Evolutionary conservation across 169 alveolate genomes (phyloP).

Genomic region (Besnoitia besnoiti): DNA sequence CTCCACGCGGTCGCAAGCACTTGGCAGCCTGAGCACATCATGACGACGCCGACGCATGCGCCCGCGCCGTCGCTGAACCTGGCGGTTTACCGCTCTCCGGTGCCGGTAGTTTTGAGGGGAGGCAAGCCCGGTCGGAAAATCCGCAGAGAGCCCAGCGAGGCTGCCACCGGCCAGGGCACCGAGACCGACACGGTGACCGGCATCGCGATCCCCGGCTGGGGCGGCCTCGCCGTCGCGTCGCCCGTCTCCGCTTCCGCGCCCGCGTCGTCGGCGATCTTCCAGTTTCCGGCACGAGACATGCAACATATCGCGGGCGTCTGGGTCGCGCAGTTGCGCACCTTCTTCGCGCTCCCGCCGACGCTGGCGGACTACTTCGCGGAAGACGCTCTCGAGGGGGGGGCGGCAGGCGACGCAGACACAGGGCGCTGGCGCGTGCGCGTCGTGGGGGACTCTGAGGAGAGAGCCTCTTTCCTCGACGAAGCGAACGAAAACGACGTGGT

Average conservation of each 20-base stretch:
- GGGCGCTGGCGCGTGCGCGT: neutral
- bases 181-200: neutral
- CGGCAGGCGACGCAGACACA: neutral
- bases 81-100: conserved; percentile 5
- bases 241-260: neutral
- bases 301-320: neutral
- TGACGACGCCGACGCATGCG: neutral
- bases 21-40: conserved; percentile 42
- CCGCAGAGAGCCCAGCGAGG: neutral
- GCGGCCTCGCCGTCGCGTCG: neutral
- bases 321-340: conserved; percentile 27
- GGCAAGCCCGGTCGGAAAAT: neutral
- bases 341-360: conserved; percentile 6
- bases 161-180: neutral
- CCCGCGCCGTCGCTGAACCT: conserved; percentile 5
- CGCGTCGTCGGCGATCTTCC: neutral
- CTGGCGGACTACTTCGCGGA: conserved; percentile 14
- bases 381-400: neutral
- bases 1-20: conserved; percentile 20
- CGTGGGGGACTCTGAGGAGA: neutral
- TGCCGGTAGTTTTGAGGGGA: neutral
- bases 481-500: neutral
- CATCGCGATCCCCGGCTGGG: neutral
- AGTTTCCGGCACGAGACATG: neutral
- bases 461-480: neutral